Conservation (phyloP, 2,329 filamentous ascomycete species). For the Colletotrichum karsti region DNA sequence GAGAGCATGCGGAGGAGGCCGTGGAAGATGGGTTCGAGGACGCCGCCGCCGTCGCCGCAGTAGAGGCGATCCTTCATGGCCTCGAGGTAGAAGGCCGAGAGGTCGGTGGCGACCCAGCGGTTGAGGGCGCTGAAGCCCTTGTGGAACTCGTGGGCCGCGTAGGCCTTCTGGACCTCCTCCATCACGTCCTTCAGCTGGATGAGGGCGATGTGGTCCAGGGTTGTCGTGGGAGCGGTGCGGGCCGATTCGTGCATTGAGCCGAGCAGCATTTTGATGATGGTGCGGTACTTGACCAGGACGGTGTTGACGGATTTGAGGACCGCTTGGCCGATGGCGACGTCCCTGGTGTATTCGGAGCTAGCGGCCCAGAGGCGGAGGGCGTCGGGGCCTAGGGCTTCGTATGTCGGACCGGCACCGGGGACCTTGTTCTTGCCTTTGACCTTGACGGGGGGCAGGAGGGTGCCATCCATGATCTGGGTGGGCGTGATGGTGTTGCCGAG, state of each 20-base stretch:
- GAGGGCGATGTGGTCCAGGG: constrained; percentile 78
- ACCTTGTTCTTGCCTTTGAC: constrained; percentile 62
- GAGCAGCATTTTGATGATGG: constrained; percentile 89
- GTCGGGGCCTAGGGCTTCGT: constrained; percentile 84
- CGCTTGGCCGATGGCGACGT: constrained; percentile 82
- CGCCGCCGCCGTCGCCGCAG: constrained; percentile 76
- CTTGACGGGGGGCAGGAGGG: constrained; percentile 76
- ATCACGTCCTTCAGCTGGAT: constrained; percentile 76
- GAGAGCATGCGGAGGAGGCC: constrained; percentile 81
- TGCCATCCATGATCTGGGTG: constrained; percentile 84
- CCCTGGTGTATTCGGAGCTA: constrained; percentile 88
- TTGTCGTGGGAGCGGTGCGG: constrained; percentile 59
- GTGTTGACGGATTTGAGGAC: constrained; percentile 81
- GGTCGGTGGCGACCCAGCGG: constrained; percentile 81
- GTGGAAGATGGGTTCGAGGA: constrained; percentile 72
- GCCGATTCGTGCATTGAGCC: constrained; percentile 73
- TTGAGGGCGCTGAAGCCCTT: constrained; percentile 78
- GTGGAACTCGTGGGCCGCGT: constrained; percentile 82
- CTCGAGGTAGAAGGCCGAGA: constrained; percentile 95
- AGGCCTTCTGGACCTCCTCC: constrained; percentile 70
- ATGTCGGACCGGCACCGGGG: constrained; percentile 45
- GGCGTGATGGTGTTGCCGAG: constrained; percentile 88
- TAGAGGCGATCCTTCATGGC: constrained; percentile 92
- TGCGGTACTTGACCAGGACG: constrained; percentile 84
- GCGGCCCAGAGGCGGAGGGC: constrained; percentile 91